Base-by-base conservation (phyloP, 495 filamentous ascomycete species). In the Podospora pseudoanserina region DNA sequence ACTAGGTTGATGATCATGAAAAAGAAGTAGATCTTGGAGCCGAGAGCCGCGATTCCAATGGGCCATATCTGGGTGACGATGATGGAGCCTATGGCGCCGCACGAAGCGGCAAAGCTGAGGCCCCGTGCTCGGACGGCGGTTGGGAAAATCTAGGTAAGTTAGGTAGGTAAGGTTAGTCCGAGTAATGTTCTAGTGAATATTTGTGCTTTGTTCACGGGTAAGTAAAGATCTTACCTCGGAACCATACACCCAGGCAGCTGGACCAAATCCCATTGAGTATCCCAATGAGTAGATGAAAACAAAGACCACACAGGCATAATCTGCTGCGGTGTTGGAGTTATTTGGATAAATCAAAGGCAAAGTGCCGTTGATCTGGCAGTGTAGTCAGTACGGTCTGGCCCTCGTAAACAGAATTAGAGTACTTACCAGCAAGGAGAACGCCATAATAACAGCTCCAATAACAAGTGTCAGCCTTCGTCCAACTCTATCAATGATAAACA, bases 211-310 rank as follows among this genome's bases (percentile, higher is more conserved):
- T 57, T 16, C 49, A 3, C 27, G 63, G 19, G 39, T 19, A n/a
- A 20, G 19, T 61, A 39, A 13, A 53, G 3, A 49, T 54, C 72
- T 64, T 67, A 85, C 83, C 78, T 88, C 86, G 0, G 85, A 81
- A 1, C 85, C 83, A 60, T 88, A 87, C 0, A 88, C 85, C 86
- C 85, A 88, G 0, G 85, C 78, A 3, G 84, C 79, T 0, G 85
- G 84, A 0, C 86, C 86, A 68, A 87, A 86, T 0, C 85, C 83
- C 74, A 87, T 80, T 39, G 83, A 85, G 70, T 84, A 87, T 0
- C 85, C 85, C 26, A 87, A 76, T 2, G 84, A 79, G 74, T 85
- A 88, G 66, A 88, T 76, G 75, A 87, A 88, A 27, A 87, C 81
- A 67, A 86, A 87, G 18, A 84, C 78, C 58, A 87, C 78, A 70